A percentile compares a stretch with the other conserved stretches of the same genome.
phyloP scores from a whole-genome alignment of 2,329 filamentous ascomycete genomes.

The Aotearoamyces nothofagi region DNA sequence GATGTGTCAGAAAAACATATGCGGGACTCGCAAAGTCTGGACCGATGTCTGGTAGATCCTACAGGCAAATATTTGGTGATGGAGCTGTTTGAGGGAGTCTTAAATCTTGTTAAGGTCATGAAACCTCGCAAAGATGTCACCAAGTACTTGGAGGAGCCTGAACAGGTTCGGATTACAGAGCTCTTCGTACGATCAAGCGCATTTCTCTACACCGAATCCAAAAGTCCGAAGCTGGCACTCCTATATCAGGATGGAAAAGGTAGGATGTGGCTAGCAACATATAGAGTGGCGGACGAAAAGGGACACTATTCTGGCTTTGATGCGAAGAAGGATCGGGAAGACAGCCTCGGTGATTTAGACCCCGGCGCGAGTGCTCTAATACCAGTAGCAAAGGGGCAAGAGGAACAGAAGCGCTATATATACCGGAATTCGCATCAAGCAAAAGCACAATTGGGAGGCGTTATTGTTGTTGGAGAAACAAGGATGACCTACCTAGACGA shows the following conservation, averaged over 20 bases:
- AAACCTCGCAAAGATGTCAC: conserved; percentile 33
- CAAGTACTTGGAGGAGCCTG: conserved; percentile 44
- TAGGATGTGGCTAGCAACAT: conserved; percentile 40
- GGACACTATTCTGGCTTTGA: conserved; percentile 38
- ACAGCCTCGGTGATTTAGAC: conserved; percentile 36
- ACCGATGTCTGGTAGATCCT: conserved; percentile 74
- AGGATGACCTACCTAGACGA: conserved; percentile 77
- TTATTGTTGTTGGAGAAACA: conserved; percentile 67
- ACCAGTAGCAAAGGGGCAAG: conserved; percentile 39
- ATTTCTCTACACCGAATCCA: conserved; percentile 41
- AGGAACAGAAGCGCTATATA: conserved; percentile 44
- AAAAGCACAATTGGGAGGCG: conserved; percentile 47
- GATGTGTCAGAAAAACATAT: conserved; percentile 43
- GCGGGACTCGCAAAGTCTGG: conserved; percentile 68
- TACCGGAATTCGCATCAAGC: conserved; percentile 32
- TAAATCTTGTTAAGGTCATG: conserved; percentile 47
- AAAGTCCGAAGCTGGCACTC: conserved; percentile 45
- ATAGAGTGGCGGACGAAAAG: conserved; percentile 44
- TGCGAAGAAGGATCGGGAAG: conserved; percentile 35
- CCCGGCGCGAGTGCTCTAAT: conserved; percentile 45
- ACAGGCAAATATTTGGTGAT: conserved; percentile 52
- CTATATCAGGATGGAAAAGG: conserved; percentile 48
- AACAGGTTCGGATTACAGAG: conserved; percentile 47
- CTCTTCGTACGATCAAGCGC: conserved; percentile 50
- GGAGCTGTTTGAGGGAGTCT: conserved; percentile 53